Base-by-base conservation (phyloP, 306 rosid genomes). In the Glycine soja region DNA sequence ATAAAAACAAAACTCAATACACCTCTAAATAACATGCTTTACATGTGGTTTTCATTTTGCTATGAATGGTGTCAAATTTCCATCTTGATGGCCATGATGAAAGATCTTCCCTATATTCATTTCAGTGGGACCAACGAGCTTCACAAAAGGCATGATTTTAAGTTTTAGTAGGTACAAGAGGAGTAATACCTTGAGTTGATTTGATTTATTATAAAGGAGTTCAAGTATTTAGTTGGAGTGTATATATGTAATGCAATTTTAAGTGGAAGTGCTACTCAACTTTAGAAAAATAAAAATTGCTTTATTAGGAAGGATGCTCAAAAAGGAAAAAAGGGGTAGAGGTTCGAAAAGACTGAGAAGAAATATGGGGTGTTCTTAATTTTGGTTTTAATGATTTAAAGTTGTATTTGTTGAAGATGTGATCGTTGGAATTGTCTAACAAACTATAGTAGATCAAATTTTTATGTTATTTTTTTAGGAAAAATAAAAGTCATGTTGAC, bases 91-190 rank as follows among this genome's bases (percentile, higher is more conserved):
- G 84, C 82, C 90, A 70, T 79, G 81, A 67, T 86, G 83, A 82
- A 81, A 81, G 82, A 73, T 59, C 81, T 34, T 70, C 86, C 79
- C 34, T 85, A 59, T 85, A 62, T 84, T 81, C 88, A 79, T 58
- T 32, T 76, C 79, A 40, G 38, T 86, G 32, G 81, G 94, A 87
- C 45, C 87, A 86, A 79, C 78, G 79, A 45, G 74, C 86, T 77
- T 88, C 99, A 13, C 97, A 93, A 79, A 96, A 91, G 82, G 99
- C 98, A 78, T 71, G 70, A 59, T 71, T n/a, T 56, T 34, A 51
- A 18, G 34, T 75, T 75, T 58, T 40, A 15, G 32, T 48, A 58
- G 56, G 72, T 58, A 14, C 57, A 68, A 19, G 64, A 43, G 43
- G 76, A 68, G 32, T 74, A 81, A 56, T 81, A 53, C 74, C 69